Evolutionary conservation across 805 yeast genomes (phyloP).

Genomic region (Monosporozyma siamensis): DNA sequence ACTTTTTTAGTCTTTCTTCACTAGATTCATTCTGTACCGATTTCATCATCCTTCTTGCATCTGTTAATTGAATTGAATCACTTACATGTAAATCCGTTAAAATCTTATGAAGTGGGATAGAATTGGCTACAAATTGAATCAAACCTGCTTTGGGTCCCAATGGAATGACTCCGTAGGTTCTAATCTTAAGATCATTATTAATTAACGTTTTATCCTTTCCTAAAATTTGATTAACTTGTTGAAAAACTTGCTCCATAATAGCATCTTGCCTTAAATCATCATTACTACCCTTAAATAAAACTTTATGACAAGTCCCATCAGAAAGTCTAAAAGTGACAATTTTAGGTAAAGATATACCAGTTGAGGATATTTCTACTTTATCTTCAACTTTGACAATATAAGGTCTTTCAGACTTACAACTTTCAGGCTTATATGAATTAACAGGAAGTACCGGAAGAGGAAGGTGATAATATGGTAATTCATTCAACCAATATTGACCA

Average conservation of each 20-base stretch:
- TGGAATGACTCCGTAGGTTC: slow-evolving; percentile 87
- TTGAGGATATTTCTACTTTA: slow-evolving; percentile 50
- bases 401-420: slow-evolving; percentile 41
- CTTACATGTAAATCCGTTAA: slow-evolving; percentile 53
- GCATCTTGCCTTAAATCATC: slow-evolving; percentile 95
- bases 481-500: slow-evolving; percentile 51
- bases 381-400: slow-evolving; percentile 38
- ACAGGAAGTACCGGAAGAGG: slow-evolving; percentile 62
- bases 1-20: slow-evolving; percentile 38
- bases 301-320: slow-evolving; percentile 49
- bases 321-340: slow-evolving; percentile 47
- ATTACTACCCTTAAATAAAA: slow-evolving; percentile 72
- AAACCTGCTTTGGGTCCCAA: slow-evolving; percentile 81
- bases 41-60: slow-evolving; percentile 60
- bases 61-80: slow-evolving; percentile 40
- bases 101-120: slow-evolving; percentile 61
- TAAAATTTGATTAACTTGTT: slow-evolving; percentile 66
- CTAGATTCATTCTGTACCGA: slow-evolving; percentile 40
- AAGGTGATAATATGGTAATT: slow-evolving; percentile 36
- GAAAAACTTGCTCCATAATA: slow-evolving; percentile 95
- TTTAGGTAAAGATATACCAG: slow-evolving; percentile 86
- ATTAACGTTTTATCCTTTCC: slow-evolving; percentile 45
- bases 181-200: slow-evolving; percentile 47
- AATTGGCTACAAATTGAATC: slow-evolving; percentile 78
- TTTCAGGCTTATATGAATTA: slow-evolving; percentile 33